Evolutionary conservation across 2,329 filamentous ascomycete genomes (phyloP), one percentile per base, ranked within the genome.

Genomic region (Xylaria arbuscula): DNA sequence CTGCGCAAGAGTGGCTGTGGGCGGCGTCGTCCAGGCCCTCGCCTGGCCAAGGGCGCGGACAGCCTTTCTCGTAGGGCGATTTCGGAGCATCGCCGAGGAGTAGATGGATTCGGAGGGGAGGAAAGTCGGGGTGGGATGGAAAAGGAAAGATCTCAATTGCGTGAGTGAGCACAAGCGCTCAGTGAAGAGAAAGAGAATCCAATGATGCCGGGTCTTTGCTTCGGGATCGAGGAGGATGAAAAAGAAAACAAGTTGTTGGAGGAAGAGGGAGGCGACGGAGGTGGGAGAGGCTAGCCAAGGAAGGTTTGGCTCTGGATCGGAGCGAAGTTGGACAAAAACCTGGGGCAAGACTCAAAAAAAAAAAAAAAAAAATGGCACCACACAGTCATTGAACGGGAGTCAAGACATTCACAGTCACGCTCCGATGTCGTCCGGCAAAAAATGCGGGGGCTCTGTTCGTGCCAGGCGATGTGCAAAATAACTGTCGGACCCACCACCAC

Each of bases 111-210:
- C 51, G 50, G 36, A 47, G 60, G 60, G 50, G 60, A 63, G 60
- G 60, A 63, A 56, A 62, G 59, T 62, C 48, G 59, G 59, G 59
- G 59, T 62, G 59, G 59, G 59, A 62, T 62, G 59, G 59, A 50
- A 62, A 56, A 63, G 60, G 51, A 56, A 63, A 56, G 47, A 54
- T 62, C 19, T 62, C 59, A 62, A 62, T 62, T 62, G 59, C 59
- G 36, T 62, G 60, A 56, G 60, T 63, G 60, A 63, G 60, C 60
- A 56, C 60, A 63, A 56, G 60, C 40, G 60, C 60, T 63, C 60
- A 38, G 40, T 55, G 60, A 56, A 63, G 50, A 48, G 60, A 63
- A 50, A 63, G 60, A 63, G 51, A 56, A 63, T 48, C 60, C 60
- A 40, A 62, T 32, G 50, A 51, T 62, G 58, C 58, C 47, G 53